Conservation (phyloP, 2,329 filamentous ascomycete genomes). For the Waltergamsia citrina region DNA sequence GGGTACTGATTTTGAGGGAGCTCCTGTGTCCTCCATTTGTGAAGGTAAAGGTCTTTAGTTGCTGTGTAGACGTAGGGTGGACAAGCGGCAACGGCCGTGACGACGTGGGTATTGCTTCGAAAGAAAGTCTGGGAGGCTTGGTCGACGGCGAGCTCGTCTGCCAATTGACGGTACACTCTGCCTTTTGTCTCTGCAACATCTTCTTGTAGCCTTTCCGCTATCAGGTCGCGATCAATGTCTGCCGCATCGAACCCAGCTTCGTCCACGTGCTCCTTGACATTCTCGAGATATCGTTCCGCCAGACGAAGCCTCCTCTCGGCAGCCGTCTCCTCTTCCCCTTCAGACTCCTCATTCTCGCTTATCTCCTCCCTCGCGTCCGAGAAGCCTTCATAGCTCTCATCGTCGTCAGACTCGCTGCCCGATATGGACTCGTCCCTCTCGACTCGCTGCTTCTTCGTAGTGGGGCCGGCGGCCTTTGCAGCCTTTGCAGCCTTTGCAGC, state of each 20-base stretch:
- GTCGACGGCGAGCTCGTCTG: conserved; percentile 60
- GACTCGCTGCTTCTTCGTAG: conserved; percentile 32
- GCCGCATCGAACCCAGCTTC: conserved; percentile 83
- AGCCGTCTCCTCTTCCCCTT: conserved; percentile 73
- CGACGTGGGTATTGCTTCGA: conserved; percentile 65
- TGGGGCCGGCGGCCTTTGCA: not conserved
- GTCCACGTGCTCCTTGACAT: conserved; percentile 75
- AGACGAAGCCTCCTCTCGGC: conserved; percentile 79
- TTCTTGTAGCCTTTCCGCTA: conserved; percentile 82
- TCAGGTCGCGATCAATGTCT: conserved; percentile 85
- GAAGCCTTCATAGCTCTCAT: conserved; percentile 32
- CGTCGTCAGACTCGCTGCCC: conserved; percentile 63
- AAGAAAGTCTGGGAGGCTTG: conserved; percentile 62
- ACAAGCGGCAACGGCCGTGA: conserved; percentile 73
- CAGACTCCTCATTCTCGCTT: conserved; percentile 25
- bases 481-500: conserved; percentile 10
- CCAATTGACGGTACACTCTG: conserved; percentile 74
- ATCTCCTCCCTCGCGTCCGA: conserved; percentile 35
- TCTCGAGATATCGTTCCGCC: conserved; percentile 87
- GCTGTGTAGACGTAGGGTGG: conserved; percentile 80
- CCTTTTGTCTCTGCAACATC: conserved; percentile 91
- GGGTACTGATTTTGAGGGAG: conserved; percentile 50
- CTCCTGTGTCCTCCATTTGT: conserved; percentile 81
- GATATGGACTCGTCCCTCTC: conserved; percentile 71
- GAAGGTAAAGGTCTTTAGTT: conserved; percentile 72